These are phyloP conservation scores for Penicillium paxilli DNA, from an alignment of 495 filamentous ascomycete species.

Conservation along the genomic window DNA sequence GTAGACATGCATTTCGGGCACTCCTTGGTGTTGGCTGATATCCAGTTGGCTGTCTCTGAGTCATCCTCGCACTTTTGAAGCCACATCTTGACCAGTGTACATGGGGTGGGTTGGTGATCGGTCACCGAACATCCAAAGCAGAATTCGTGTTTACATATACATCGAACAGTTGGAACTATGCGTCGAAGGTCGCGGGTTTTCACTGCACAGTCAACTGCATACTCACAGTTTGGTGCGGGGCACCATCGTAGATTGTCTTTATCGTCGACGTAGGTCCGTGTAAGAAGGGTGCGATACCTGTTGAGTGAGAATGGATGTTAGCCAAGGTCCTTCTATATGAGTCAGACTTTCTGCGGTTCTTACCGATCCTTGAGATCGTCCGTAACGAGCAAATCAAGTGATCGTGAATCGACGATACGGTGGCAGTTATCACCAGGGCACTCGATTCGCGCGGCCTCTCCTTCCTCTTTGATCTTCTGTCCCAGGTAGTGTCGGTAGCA, in stretches of 20 bases:
- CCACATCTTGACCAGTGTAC: constrained; percentile 91
- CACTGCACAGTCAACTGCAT: constrained; percentile 83
- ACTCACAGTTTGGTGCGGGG: constrained; percentile 91
- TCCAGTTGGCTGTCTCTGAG: constrained; percentile 98
- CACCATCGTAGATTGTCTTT: constrained; percentile 96
- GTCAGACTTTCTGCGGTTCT: not conserved
- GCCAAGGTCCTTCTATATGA: not conserved
- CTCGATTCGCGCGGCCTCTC: constrained; percentile 90
- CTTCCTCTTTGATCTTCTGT: constrained; percentile 92
- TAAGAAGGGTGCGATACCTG: constrained; percentile 84
- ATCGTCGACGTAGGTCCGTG: constrained; percentile 94
- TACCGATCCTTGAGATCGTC: constrained; percentile 68
- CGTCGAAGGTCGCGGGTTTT: constrained; percentile 80
- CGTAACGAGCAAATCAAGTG: constrained; percentile 79
- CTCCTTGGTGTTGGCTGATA: constrained; percentile 97
- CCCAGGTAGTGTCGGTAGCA: constrained; percentile 89
- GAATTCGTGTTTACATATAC: constrained; percentile 79
- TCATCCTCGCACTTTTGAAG: constrained; percentile 98
- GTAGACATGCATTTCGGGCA: constrained; percentile 94
- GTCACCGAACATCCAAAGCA: constrained; percentile 94
- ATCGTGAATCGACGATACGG: constrained; percentile 87
- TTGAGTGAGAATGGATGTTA: not conserved
- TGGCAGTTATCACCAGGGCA: constrained; percentile 87
- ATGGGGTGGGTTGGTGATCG: constrained; percentile 94
- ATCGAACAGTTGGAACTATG: constrained; percentile 87